These are phyloP conservation scores for Diaporthe citrichinensis DNA, from an alignment of 2,329 filamentous ascomycete species.

Conservation along the genomic window DNA sequence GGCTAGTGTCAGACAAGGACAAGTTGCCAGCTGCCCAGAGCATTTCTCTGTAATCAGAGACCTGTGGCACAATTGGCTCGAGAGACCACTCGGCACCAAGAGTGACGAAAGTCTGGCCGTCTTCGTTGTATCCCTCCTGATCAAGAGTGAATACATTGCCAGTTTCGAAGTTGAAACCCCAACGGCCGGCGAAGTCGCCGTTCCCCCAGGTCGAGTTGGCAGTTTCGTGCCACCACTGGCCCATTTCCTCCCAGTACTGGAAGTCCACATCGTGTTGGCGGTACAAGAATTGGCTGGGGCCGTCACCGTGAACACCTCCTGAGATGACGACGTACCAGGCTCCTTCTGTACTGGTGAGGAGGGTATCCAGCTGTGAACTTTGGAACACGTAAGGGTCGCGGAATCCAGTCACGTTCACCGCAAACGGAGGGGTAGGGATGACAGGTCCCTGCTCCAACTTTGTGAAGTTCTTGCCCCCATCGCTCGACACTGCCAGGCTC, in stretches of 20 bases:
- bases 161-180: slow-evolving; percentile 62
- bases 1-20: slow-evolving; percentile 44
- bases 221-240: slow-evolving; percentile 58
- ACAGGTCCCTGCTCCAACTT: slow-evolving; percentile 54
- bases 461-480: slow-evolving; percentile 55
- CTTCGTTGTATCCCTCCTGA: slow-evolving; percentile 54
- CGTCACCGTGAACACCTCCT: slow-evolving; percentile 55
- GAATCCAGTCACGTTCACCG: slow-evolving; percentile 58
- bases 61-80: slow-evolving; percentile 52
- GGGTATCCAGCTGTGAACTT: slow-evolving; percentile 52
- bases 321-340: slow-evolving; percentile 57
- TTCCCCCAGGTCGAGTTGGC: slow-evolving; percentile 54
- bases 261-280: slow-evolving; percentile 54
- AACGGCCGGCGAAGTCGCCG: slow-evolving; percentile 53
- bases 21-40: slow-evolving; percentile 57
- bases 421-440: slow-evolving; percentile 56
- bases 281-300: slow-evolving; percentile 57
- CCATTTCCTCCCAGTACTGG: slow-evolving; percentile 48
- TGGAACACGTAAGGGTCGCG: slow-evolving; percentile 60
- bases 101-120: slow-evolving; percentile 57
- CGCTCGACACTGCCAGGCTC: slow-evolving; percentile 54
- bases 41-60: slow-evolving; percentile 57
- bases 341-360: slow-evolving; percentile 50
- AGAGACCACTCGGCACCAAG: slow-evolving; percentile 59
- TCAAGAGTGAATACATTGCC: slow-evolving; percentile 58